phyloP scores from a whole-genome alignment of 2,329 filamentous ascomycete species.

The Sphaerostilbella broomeana region DNA sequence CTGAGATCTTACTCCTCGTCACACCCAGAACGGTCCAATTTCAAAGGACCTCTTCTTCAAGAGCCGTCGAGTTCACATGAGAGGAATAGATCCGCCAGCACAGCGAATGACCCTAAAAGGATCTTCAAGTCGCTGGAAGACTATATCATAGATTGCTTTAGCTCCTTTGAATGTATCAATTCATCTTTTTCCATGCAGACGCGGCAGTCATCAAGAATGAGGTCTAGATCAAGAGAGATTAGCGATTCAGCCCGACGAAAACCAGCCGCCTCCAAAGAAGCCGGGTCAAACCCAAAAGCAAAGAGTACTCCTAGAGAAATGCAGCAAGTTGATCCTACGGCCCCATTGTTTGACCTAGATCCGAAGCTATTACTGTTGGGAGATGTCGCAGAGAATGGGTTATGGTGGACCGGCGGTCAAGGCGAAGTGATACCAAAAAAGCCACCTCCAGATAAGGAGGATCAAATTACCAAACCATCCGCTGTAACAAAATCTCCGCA shows the following conservation, averaged over 20 bases:
- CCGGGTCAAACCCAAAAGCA: slow-evolving; percentile 21
- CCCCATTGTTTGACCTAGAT: slow-evolving; percentile 50
- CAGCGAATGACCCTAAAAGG: slow-evolving; percentile 38
- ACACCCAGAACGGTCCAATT: slow-evolving; percentile 33
- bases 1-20: slow-evolving; percentile 42
- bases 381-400: slow-evolving; percentile 72
- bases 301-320: slow-evolving; percentile 19
- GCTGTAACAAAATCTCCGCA: slow-evolving; percentile 45
- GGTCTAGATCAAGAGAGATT: slow-evolving; percentile 23
- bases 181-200: slow-evolving; percentile 57
- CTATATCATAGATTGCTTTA: slow-evolving; percentile 64
- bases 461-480: slow-evolving; percentile 8
- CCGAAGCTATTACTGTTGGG: slow-evolving; percentile 68
- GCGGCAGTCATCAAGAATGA: too few species aligned
- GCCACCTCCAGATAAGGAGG: slow-evolving; percentile 17
- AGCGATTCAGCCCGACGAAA: slow-evolving; percentile 24
- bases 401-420: slow-evolving; percentile 69
- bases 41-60: slow-evolving; percentile 16
- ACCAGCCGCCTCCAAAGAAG: slow-evolving; percentile 16
- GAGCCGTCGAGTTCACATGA: slow-evolving; percentile 14
- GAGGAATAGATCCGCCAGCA: slow-evolving; percentile 15
- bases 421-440: slow-evolving; percentile 24
- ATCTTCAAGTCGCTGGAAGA: slow-evolving; percentile 75
- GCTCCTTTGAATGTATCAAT: slow-evolving; percentile 66
- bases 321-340: slow-evolving; percentile 18